phyloP scores from a whole-genome alignment of 2,329 filamentous ascomycete genomes.

The Aspergillus fischeri region DNA sequence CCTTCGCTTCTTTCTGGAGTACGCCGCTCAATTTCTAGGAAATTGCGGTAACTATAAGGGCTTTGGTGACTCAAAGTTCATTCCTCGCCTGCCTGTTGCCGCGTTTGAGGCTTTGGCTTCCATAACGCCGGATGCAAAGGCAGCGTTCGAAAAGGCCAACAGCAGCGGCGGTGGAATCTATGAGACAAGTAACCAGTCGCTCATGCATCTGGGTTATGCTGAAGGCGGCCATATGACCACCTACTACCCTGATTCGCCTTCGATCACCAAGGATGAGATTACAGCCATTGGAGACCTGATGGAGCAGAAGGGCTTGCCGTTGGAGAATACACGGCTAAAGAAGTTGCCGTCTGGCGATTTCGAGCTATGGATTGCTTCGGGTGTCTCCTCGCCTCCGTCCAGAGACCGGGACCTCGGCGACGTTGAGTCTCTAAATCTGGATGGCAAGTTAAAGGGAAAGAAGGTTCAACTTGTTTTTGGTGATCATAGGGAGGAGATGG shows the following conservation, averaged over 20 bases:
- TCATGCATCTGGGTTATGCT: slow-evolving; percentile 73
- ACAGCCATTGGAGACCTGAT: slow-evolving; percentile 67
- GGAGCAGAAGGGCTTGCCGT: slow-evolving; percentile 64
- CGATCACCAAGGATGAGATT: slow-evolving; percentile 72
- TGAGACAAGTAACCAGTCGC: slow-evolving; percentile 57
- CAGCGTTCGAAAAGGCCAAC: slow-evolving; percentile 63
- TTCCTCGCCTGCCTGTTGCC: slow-evolving; percentile 65
- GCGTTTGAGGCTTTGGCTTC: slow-evolving; percentile 62
- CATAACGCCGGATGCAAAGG: slow-evolving; percentile 55
- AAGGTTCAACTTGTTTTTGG: slow-evolving; percentile 69
- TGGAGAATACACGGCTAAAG: slow-evolving; percentile 71
- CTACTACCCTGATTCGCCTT: slow-evolving; percentile 73
- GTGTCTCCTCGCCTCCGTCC: slow-evolving; percentile 54
- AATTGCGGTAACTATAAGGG: slow-evolving; percentile 84
- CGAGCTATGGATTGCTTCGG: slow-evolving; percentile 72
- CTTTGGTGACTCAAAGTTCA: slow-evolving; percentile 80
- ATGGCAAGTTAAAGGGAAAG: slow-evolving; percentile 61
- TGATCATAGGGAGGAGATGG: slow-evolving; percentile 70
- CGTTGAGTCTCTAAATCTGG: slow-evolving; percentile 57
- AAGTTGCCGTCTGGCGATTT: slow-evolving; percentile 63
- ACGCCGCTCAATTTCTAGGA: slow-evolving; percentile 72
- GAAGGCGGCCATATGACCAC: slow-evolving; percentile 74
- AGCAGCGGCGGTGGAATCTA: slow-evolving; percentile 62
- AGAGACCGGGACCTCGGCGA: slow-evolving; percentile 67
- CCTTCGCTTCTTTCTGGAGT: slow-evolving; percentile 67